Evolutionary conservation across 345 rosid genomes (phyloP), one percentile per base, ranked within the genome.

Genomic region (Firmiana major): DNA sequence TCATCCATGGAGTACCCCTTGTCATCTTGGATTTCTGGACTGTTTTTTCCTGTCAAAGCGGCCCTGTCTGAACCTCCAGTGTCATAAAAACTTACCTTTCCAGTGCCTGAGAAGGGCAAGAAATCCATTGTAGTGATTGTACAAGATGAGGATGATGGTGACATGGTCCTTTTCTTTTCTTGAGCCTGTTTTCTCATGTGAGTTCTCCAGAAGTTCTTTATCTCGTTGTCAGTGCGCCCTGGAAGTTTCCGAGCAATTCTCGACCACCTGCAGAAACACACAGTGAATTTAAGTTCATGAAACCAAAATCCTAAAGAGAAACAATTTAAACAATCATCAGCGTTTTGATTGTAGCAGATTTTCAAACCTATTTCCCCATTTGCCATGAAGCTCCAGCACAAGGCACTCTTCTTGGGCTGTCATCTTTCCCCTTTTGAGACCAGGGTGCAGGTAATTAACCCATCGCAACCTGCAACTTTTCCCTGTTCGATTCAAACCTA

Each of bases 381-480:
- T 96, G 54, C 89, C 82, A 63, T 96, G 99, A 82, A 92, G 97
- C 78, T 93, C 99, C 40, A 96, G 89, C 77, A 96, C 97, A 10
- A 92, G 92, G 79, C 80, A 90, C 87, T 96, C 97, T 79, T 96
- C 99, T 62, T 91, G 97, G 28, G 92, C 89, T 3, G 97, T 86
- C 99, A 96, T 91, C 90, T 96, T 96, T 46, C 98, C 97, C n/a
- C 92, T 88, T 85, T 93, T 96, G 28, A 96, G 98, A 66, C 94
- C 97, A 77, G 99, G 99, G 75, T 96, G 97, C 31, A 96, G 89
- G 84, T 96, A 96, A 75, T 96, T 96, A 88, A 93, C 98, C 99
- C 99, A 96, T 31, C 99, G 89, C 66, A 96, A 89, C 89, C 99
- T 90, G 97, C 99, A 96, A 90, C 99, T 93, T 82, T 96, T 96